A percentile compares a stretch with the other conserved stretches of the same genome.
These are phyloP conservation scores for Ramaria rubella DNA, from an alignment of 768 basidiomycete genomes.

Conservation along the genomic window DNA sequence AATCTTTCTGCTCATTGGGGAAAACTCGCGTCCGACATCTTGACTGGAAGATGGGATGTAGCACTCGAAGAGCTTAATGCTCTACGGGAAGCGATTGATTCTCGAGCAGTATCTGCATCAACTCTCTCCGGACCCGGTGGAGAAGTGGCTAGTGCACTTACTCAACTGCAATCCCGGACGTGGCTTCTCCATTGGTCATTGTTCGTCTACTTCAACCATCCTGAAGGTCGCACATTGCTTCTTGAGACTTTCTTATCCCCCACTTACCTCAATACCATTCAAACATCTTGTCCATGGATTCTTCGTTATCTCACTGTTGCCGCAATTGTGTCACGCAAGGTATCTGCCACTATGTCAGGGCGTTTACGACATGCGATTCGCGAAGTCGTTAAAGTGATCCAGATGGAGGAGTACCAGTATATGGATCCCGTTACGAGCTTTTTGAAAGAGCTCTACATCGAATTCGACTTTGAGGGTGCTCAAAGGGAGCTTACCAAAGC, in stretches of 20 bases:
- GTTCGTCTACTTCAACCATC: conserved; percentile 98
- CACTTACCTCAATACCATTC: conserved; percentile 97
- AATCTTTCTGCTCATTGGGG: conserved; percentile 98
- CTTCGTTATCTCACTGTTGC: conserved; percentile 91
- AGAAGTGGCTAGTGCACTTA: conserved; percentile 39
- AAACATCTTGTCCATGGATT: conserved; percentile 91
- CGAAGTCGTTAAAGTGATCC: conserved; percentile 89
- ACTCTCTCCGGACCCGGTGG: conserved; percentile 17
- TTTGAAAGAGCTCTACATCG: conserved; percentile 87
- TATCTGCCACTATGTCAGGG: conserved; percentile 50
- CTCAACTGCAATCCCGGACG: conserved; percentile 87
- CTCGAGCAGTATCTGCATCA: conserved; percentile 41
- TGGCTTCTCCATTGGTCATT: conserved; percentile 98
- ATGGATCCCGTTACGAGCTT: conserved; percentile 90
- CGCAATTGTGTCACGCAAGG: conserved; percentile 84
- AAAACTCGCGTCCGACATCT: conserved; percentile 93
- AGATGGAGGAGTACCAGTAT: conserved; percentile 95
- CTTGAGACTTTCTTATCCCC: conserved; percentile 96
- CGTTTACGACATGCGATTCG: conserved; percentile 83
- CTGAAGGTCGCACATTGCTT: conserved; percentile 81
- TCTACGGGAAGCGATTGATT: conserved; percentile 88
- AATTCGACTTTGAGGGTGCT: conserved; percentile 95
- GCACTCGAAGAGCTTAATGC: conserved; percentile 93
- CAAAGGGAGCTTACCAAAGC: conserved; percentile 74
- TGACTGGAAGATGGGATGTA: conserved; percentile 91